Evolutionary conservation across 192 early-diverging fungal genomes (phyloP), one percentile per base, ranked within the genome.

Genomic region (Linnemannia elongata): DNA sequence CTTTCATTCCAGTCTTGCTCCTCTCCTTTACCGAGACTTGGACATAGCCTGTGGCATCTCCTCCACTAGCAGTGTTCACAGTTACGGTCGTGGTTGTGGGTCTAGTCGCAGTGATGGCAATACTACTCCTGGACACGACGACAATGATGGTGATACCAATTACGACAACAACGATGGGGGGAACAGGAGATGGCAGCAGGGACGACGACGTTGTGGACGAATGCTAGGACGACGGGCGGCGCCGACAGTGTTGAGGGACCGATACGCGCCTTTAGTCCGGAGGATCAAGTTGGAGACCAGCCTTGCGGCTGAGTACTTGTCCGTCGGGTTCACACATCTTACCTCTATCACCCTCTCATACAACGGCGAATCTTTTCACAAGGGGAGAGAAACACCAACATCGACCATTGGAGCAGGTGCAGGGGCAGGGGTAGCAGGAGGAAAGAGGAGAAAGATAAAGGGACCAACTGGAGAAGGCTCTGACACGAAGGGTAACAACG

Each of bases 1-100:
- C 60, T 66, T 66, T 33, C 60, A 66, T 33, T 66, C 30, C 30
- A 66, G 60, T 66, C 60, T 66, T 66, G 60, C 60, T 33, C 60
- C 60, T 12, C 27, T 66, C 60, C 13, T 66, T 2, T 66, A 66
- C 27, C 60, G 60, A 66, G 4, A 66, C 10, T 33, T 66, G 60
- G 30, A 66, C 12, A 30, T 66, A 12, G 7, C 10, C 27, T 15
- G 60, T 66, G 30, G 60, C 12, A 7, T 10, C 9, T 33, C 60
- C 55, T 27, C 24, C 17, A 55, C 52, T 22, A 9, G 55, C 12
- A 33, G 10, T n/a, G 12, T 9, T 12, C 33, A 12, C 60, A 33
- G 12, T 33, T 66, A 33, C 35, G 30, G 60, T 2, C 27, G 27
- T 66, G 60, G 60, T 30, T 30, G 15, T 33, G 60, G 1, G 12